Evolutionary conservation across 495 filamentous ascomycete species (phyloP), one percentile per base, ranked within the genome.

Genomic region (Penicillium malachiteum): DNA sequence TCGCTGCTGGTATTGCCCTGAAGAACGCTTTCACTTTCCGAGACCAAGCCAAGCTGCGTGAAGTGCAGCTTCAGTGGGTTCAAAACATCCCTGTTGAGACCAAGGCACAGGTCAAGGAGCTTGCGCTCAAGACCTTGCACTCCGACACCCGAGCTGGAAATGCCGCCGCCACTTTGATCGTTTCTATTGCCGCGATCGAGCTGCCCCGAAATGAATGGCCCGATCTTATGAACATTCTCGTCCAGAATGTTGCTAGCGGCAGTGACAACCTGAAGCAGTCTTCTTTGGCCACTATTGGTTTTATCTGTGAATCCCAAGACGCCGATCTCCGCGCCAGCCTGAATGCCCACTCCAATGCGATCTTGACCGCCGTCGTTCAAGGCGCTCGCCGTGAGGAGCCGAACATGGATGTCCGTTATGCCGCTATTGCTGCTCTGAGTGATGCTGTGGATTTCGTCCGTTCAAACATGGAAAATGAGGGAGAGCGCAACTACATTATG

Each of bases 401-500:
- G 10, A 97, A 92, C 76, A 72, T 75, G 60, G 92, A 97, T 66
- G 92, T 98, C 37, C 90, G 94, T 44, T 81, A 88, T 58, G 90
- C 94, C 35, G 94, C 94, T 63, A 92, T 98, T 68, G 87, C 87
- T 50, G 95, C 94, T 16, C 86, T 98, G 13, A 89, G 91, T 63
- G 95, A 98, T 68, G 96, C 91, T n/a, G 84, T 97, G 21, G 94
- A 98, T 71, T 98, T 98, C 69, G 93, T 98, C 34, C 84, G 90
- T 12, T 91, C 89, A 71, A 98, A 98, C 74, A 97, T 98, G 72
- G 94, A 97, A 68, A 96, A 97, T 65, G 94, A 98, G 71, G 94
- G 93, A 59, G 94, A 98, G 78, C 85, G 94, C 37, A 97, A 98
- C 77, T 97, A 97, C 78, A 98, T 98, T 67, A 98, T 98, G 94